Percentiles rank a stretch among this genome's conserved stretches.
These are phyloP conservation scores for Penstemon eatonii DNA, from an alignment of 257 asterid genomes.

Conservation along the genomic window DNA sequence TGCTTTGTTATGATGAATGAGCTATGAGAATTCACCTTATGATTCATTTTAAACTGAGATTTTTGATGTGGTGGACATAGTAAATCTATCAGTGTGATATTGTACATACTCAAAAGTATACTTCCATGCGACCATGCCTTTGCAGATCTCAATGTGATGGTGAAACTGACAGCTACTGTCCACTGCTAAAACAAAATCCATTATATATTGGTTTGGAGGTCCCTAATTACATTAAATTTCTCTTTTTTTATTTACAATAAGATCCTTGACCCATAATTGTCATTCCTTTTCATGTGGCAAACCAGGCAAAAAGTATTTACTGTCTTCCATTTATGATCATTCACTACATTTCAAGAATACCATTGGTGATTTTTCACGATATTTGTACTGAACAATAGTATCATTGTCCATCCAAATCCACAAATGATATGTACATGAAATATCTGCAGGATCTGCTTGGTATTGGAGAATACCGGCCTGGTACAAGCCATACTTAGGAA, in stretches of 20 bases:
- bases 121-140: not conserved
- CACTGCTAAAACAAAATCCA: not conserved
- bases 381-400: constrained; percentile 3
- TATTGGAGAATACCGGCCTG: constrained; percentile 88
- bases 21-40: not conserved
- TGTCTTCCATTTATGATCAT: constrained; percentile 6
- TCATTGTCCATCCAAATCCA: constrained; percentile 20
- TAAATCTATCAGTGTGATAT: not conserved
- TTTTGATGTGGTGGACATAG: not conserved
- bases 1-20: not conserved
- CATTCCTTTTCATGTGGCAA: constrained; percentile 24
- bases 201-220: not conserved
- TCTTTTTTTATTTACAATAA: not conserved
- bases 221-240: not conserved
- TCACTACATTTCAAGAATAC: not conserved
- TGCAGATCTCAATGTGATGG: constrained; percentile 13
- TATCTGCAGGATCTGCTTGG: constrained; percentile 91
- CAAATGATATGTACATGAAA: constrained; percentile 8
- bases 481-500: constrained; percentile 45
- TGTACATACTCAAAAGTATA: not conserved
- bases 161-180: constrained; percentile 6
- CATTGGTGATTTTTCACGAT: not conserved
- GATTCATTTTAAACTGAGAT: not conserved
- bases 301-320: constrained; percentile 6
- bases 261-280: constrained; percentile 10